Percentiles rank a stretch among this genome's conserved stretches.
Conservation (phyloP, 306 rosid genomes). For the Cucurbita maxima region DNA sequence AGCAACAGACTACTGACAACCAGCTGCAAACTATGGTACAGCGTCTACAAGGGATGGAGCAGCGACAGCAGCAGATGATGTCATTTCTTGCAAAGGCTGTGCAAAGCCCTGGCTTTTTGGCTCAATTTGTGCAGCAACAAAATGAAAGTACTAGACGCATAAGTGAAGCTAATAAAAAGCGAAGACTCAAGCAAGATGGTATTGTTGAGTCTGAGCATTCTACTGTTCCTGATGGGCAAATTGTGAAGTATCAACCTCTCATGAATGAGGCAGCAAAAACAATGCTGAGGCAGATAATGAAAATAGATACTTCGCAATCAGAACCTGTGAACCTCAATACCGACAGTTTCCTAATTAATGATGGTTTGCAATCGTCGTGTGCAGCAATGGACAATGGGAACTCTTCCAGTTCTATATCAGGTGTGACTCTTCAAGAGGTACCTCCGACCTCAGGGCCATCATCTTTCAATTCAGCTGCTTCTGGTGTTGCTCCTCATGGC, state of each 20-base stretch:
- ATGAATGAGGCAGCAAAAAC: slow-evolving; percentile 65
- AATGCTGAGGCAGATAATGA: slow-evolving; percentile 70
- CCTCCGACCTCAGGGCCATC: slow-evolving; percentile 22
- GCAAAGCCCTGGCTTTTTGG: slow-evolving; percentile 89
- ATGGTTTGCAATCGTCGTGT: slow-evolving; percentile 34
- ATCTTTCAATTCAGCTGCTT: slow-evolving; percentile 20
- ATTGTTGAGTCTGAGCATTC: slow-evolving; percentile 31
- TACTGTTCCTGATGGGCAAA: slow-evolving; percentile 65
- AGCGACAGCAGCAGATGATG: slow-evolving; percentile 96
- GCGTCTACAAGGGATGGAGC: slow-evolving; percentile 98
- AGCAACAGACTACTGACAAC: slow-evolving; percentile 87
- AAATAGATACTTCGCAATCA: slow-evolving; percentile 34
- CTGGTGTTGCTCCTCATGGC: slow-evolving; percentile 18
- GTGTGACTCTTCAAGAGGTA: slow-evolving; percentile 78
- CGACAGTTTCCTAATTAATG: slow-evolving; percentile 45
- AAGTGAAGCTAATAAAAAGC: slow-evolving; percentile 66
- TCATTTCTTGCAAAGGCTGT: slow-evolving; percentile 94
- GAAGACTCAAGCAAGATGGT: slow-evolving; percentile 74
- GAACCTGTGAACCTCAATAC: slow-evolving; percentile 34
- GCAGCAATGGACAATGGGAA: slow-evolving; percentile 43
- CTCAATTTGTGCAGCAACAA: slow-evolving; percentile 91
- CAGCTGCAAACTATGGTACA: slow-evolving; percentile 89
- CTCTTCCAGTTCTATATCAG: slow-evolving; percentile 47
- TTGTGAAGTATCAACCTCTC: slow-evolving; percentile 66
- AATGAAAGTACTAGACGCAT: slow-evolving; percentile 74